Conservation (phyloP, 768 basidiomycete species). For the Boletus eberwhitei region DNA sequence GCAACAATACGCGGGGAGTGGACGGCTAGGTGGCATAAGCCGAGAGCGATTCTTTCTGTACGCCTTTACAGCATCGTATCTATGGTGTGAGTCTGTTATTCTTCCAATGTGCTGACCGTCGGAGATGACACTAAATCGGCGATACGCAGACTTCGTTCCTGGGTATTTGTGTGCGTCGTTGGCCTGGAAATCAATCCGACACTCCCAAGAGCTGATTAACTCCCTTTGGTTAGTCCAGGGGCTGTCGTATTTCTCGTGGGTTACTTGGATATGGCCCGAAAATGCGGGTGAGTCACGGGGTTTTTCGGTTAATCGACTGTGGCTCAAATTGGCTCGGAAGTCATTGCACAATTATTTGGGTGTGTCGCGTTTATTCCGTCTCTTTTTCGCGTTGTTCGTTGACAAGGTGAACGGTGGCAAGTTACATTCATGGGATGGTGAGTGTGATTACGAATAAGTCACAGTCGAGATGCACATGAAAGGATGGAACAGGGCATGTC, state of each 20-base stretch:
- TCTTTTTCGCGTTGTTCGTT: background rate
- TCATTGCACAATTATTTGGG: constrained; percentile 47
- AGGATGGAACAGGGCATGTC: constrained; percentile 50
- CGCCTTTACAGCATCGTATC: constrained; percentile 51
- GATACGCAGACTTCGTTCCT: constrained; percentile 39
- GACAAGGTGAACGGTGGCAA: constrained; percentile 8
- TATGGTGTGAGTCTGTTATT: constrained; percentile 50
- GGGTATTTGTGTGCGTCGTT: constrained; percentile 40
- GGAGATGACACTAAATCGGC: constrained; percentile 6
- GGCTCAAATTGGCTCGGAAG: constrained; percentile 26
- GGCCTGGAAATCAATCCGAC: background rate
- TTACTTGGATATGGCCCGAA: constrained; percentile 51
- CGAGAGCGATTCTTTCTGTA: constrained; percentile 77
- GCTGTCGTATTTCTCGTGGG: constrained; percentile 58
- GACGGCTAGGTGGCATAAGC: constrained; percentile 58
- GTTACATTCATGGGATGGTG: constrained; percentile 45
- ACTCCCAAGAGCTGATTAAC: constrained; percentile 13
- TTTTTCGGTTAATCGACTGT: constrained; percentile 14
- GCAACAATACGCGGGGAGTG: constrained; percentile 60
- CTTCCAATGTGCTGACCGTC: background rate
- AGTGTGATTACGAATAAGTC: background rate
- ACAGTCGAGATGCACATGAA: background rate
- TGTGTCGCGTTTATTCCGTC: constrained; percentile 19
- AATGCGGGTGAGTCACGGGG: constrained; percentile 39
- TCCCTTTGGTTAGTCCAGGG: constrained; percentile 36